Conservation (phyloP, 2,329 filamentous ascomycete genomes). For the Thermoascus crustaceus region DNA sequence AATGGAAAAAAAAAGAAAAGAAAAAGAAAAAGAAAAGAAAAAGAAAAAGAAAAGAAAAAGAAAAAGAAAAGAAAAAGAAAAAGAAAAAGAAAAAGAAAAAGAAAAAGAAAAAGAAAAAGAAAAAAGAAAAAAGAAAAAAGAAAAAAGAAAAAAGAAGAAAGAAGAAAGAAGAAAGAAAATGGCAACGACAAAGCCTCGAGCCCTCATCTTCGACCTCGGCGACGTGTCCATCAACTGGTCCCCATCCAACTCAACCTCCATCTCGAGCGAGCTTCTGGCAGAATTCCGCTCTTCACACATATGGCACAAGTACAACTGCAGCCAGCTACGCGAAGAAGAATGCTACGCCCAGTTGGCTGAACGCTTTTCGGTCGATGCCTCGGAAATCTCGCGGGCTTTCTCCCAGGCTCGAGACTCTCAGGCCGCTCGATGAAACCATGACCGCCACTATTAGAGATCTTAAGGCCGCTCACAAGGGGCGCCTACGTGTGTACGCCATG, state of each 20-base stretch:
- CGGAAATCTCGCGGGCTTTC: not conserved
- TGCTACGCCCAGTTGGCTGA: not conserved
- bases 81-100: not conserved
- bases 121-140: slow-evolving; percentile 3
- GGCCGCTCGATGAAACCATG: not conserved
- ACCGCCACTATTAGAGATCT: not conserved
- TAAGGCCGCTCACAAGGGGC: not conserved
- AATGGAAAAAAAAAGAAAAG: slow-evolving; percentile 3
- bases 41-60: too few species aligned
- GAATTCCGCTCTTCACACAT: not conserved
- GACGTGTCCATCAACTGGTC: not conserved
- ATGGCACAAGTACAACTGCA: not conserved
- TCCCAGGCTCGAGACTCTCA: not conserved
- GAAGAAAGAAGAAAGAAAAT: slow-evolving; percentile 7
- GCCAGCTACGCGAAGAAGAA: not conserved
- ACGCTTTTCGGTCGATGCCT: not conserved
- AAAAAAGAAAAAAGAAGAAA: slow-evolving; percentile 6
- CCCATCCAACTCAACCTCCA: not conserved
- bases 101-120: slow-evolving; percentile 1
- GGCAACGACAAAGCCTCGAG: slow-evolving; percentile 1
- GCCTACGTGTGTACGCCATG: not conserved
- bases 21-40: too few species aligned
- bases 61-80: not conserved
- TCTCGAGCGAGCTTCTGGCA: not conserved
- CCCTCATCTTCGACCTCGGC: not conserved